phyloP scores from a whole-genome alignment of 2,329 filamentous ascomycete species.

The Penicillium vulpinum region DNA sequence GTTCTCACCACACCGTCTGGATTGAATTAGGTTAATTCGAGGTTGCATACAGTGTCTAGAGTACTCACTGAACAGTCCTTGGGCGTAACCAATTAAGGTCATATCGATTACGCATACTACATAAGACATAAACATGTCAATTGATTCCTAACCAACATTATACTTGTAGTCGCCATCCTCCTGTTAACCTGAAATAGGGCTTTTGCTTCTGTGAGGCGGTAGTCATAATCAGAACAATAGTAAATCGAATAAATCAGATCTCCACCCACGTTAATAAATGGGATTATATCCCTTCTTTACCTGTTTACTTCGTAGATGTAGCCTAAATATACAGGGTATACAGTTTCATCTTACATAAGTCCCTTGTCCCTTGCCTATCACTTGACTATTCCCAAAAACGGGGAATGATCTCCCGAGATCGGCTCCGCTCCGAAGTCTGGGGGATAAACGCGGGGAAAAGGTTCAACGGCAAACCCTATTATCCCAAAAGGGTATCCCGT shows the following conservation, averaged over 20 bases:
- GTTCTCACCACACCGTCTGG: slow-evolving; percentile 56
- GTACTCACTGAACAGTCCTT: slow-evolving; percentile 54
- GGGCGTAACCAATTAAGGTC: slow-evolving; percentile 51
- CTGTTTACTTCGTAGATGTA: background rate
- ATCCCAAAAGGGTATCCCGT: background rate
- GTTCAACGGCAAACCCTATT: background rate
- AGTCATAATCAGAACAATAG: background rate
- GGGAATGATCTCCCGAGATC: background rate
- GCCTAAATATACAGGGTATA: background rate
- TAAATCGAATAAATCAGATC: background rate
- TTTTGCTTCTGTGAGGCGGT: background rate
- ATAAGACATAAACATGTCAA: background rate
- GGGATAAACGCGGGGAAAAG: slow-evolving; percentile 1
- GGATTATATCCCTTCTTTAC: background rate
- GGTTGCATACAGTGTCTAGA: background rate
- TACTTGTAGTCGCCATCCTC: background rate
- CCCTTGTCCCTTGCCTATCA: no score
- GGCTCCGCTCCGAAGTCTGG: slow-evolving; percentile 2
- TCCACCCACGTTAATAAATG: background rate
- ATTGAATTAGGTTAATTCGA: background rate
- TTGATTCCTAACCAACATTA: background rate
- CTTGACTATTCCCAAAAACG: background rate
- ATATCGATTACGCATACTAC: slow-evolving; percentile 38
- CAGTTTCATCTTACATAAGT: no score
- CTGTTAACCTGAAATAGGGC: slow-evolving; percentile 6